Evolutionary conservation across 768 basidiomycete species (phyloP), one percentile per base, ranked within the genome.

Genomic region (Panellus pusillus): DNA sequence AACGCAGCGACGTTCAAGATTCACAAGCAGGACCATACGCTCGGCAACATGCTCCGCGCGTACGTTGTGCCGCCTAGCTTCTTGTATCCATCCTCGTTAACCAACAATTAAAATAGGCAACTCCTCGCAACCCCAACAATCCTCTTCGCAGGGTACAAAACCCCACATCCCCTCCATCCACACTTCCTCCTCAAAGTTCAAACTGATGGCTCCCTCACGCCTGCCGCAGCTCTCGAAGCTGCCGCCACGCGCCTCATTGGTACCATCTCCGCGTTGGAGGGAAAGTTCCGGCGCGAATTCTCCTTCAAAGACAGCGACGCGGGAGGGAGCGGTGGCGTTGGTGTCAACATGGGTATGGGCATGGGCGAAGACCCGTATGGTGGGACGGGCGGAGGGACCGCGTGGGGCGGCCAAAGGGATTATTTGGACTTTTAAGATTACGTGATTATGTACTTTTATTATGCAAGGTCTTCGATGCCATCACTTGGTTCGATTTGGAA

Each of bases 61-160:
- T 94, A 68, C 57, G 86, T 80, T 27, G 20, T 42, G 28, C 40
- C 1, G 29, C 41, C 27, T 20, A 15, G 42, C 17, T 55, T 40
- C n/a, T 13, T 24, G 24, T 24, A 24, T 24, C 6, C 24, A 24
- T 6, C 24, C 3, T 24, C 24, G 24, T 24, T 6, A 24, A 24
- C 24, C 6, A 24, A 24, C 24, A 6, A 24, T 24, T 6, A 6
- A 24, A 24, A 24, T 67, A 97, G 95, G 3, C 93, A 99, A 79
- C 86, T 98, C 27, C 85, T 98, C 31, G 72, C 86, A 8, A 89
- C 90, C 81, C 88, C 91, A 6, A 79, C 86, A 60, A 85, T 98
- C 61, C 85, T 94, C 56, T 98, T 98, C 67, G 95, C 95, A 1
- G 97, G 97, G 1, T 98, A 98, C 84, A 93, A 95, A 74, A 93